Evolutionary conservation across 805 yeast species (phyloP), one percentile per base, ranked within the genome.

Genomic region (Ogataea sp.): DNA sequence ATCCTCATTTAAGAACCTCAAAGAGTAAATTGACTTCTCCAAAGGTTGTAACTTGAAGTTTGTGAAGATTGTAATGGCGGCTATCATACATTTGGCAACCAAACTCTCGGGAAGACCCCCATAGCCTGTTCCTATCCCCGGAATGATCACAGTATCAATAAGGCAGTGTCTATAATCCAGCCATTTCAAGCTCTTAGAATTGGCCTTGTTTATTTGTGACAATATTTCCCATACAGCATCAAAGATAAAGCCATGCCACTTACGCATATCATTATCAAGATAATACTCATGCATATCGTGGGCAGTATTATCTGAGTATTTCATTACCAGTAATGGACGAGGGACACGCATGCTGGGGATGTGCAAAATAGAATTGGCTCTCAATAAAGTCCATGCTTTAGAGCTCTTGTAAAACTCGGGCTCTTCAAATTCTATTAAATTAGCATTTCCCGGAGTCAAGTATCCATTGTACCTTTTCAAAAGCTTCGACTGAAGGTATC

Each of bases 271-370:
- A 17, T 30, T 10, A 11, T 35, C 29, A 14, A 34, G 35, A 4
- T 39, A 36, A 5, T 26, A 33, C 17, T 39, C 45, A 16, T 34
- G 15, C 4, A 29, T 17, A 8, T 5, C 14, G 17, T 26, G 13
- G 4, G 21, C 8, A 25, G 3, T 4, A 18, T 4, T 6, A 18
- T 26, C 27, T 10, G 5, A 6, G 11, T 17, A 21, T 9, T 20
- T 13, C 3, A 20, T 13, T 6, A 18, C 36, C 3, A 18, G 5
- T 2, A 56, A 34, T 6, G 41, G 30, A n/a, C 52, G 39, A 0
- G 70, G 70, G 0, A 52, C 55, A 29, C 67, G 43, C 71, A 65
- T 66, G 2, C 70, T 65, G 1, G 71, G 70, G 4, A 63, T 20
- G 30, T 65, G 68, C 2, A 64, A 30, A 5, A 66, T 47, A 0